Conservation (phyloP, 2,329 filamentous ascomycete species). For the Fusarium kyushuense region DNA sequence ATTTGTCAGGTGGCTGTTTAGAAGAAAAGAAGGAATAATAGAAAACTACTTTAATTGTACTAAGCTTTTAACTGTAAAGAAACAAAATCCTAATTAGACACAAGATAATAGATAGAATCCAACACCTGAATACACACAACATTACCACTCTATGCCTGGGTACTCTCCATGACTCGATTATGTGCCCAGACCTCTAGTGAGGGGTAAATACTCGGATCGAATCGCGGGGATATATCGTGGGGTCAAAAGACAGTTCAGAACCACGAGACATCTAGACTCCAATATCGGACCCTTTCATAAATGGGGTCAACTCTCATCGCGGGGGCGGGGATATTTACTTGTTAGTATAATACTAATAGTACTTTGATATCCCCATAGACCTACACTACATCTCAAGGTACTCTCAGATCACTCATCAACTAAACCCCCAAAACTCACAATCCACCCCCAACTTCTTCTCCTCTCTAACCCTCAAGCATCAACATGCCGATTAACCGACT, state of each 20-base stretch:
- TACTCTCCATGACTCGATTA: too few relatives aligned
- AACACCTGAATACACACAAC: background rate
- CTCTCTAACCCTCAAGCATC: constrained; percentile 12
- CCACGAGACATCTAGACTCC: background rate
- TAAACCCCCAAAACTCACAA: constrained; percentile 25
- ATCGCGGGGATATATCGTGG: constrained; percentile 30
- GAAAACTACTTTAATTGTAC: background rate
- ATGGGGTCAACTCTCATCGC: constrained; percentile 17
- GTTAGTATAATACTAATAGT: constrained; percentile 3
- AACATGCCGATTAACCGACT: constrained; percentile 18
- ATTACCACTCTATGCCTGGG: background rate
- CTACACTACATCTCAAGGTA: background rate
- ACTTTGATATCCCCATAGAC: background rate
- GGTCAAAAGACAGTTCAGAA: background rate
- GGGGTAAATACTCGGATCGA: constrained; percentile 17
- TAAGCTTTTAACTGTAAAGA: too few relatives aligned
- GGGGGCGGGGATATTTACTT: constrained; percentile 27
- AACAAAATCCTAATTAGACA: too few relatives aligned
- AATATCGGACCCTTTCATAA: constrained; percentile 5
- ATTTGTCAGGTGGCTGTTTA: constrained; percentile 4
- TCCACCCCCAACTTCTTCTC: constrained; percentile 35
- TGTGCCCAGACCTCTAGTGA: background rate
- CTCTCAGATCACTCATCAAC: background rate
- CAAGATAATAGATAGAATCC: background rate
- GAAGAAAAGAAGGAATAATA: background rate